Conservation (phyloP, 2,329 filamentous ascomycete genomes). For the Neofusicoccum kwambonambiense region DNA sequence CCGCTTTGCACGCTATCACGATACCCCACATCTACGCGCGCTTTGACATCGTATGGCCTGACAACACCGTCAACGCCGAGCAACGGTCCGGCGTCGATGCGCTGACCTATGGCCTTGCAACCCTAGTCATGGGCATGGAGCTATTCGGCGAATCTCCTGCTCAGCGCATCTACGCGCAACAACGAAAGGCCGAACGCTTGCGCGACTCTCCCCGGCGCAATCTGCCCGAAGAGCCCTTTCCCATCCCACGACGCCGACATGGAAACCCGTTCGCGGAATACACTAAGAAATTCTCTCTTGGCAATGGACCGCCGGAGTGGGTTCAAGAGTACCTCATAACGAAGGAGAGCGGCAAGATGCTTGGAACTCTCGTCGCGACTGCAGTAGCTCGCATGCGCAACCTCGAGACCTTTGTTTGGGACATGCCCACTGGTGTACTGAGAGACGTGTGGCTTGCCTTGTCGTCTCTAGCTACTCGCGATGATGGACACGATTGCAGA, state of each 20-base stretch:
- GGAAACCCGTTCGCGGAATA: slow-evolving; percentile 77
- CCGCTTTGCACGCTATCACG: slow-evolving; percentile 70
- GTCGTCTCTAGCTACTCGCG: slow-evolving; percentile 64
- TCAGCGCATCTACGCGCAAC: slow-evolving; percentile 27
- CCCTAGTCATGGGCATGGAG: slow-evolving; percentile 71
- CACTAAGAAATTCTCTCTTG: slow-evolving; percentile 77
- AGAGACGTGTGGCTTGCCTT: slow-evolving; percentile 80
- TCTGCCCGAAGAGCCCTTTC: slow-evolving; percentile 29
- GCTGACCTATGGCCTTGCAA: slow-evolving; percentile 77
- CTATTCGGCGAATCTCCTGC: slow-evolving; percentile 54
- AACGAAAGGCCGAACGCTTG: slow-evolving; percentile 4
- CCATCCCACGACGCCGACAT: slow-evolving; percentile 47
- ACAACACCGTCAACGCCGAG: slow-evolving; percentile 62
- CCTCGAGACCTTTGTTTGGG: slow-evolving; percentile 80
- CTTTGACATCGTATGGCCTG: slow-evolving; percentile 88
- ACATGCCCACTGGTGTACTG: slow-evolving; percentile 83
- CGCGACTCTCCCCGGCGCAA: background rate
- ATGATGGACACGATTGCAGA: slow-evolving; percentile 61
- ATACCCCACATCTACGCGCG: slow-evolving; percentile 79
- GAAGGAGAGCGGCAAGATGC: slow-evolving; percentile 83
- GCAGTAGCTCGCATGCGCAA: slow-evolving; percentile 80
- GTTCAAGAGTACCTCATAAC: slow-evolving; percentile 78
- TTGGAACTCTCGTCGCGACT: slow-evolving; percentile 77
- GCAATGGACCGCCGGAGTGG: slow-evolving; percentile 77
- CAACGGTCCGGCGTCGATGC: slow-evolving; percentile 75